These are phyloP conservation scores for Viridothelium virens DNA, from an alignment of 495 filamentous ascomycete genomes.

Conservation along the genomic window DNA sequence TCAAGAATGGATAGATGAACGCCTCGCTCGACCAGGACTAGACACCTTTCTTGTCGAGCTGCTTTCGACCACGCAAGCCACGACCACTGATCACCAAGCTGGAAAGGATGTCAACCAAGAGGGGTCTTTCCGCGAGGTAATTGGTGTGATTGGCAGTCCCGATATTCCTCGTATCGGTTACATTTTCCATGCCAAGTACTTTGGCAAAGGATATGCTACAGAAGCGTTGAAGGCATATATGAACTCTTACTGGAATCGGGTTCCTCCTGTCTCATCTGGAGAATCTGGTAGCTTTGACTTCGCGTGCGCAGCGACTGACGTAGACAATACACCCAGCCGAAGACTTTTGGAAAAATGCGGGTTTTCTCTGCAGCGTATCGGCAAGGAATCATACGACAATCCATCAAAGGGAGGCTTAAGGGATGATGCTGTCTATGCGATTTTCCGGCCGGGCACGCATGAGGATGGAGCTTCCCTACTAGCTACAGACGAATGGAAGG, in stretches of 20 bases:
- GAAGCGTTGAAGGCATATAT: conserved; percentile 23
- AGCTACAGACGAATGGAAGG: background rate
- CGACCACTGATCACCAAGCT: background rate
- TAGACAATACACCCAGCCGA: conserved; percentile 12
- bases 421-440: background rate
- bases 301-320: conserved; percentile 14
- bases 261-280: conserved; percentile 13
- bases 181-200: conserved; percentile 15
- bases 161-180: background rate
- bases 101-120: background rate
- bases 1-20: background rate
- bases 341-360: conserved; percentile 22
- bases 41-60: background rate
- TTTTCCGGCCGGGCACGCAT: background rate
- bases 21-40: background rate
- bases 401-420: background rate
- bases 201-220: conserved; percentile 23
- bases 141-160: conserved; percentile 20
- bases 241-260: conserved; percentile 19
- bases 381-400: background rate
- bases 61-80: conserved; percentile 4
- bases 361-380: conserved; percentile 12
- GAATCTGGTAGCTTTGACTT: conserved; percentile 17
- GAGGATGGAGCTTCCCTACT: background rate
- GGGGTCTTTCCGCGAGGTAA: conserved; percentile 16